Conservation (phyloP, 2,329 filamentous ascomycete genomes). For the Neocucurbitaria cava region DNA sequence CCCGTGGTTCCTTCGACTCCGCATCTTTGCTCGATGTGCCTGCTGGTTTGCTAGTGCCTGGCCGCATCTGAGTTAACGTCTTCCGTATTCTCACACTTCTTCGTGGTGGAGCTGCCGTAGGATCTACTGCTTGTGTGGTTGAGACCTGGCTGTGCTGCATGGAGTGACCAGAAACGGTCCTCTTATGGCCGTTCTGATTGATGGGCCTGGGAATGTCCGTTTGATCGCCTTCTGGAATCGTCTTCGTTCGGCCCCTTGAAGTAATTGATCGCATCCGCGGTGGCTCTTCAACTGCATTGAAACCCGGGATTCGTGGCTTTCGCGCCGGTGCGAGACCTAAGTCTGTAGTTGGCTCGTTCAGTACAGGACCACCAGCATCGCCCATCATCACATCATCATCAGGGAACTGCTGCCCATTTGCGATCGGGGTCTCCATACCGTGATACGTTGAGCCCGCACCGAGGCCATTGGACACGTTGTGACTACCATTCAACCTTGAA, state of each 20-base stretch:
- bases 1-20: constrained; percentile 69
- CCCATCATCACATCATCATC: constrained; percentile 56
- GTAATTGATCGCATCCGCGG: constrained; percentile 50
- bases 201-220: constrained; percentile 46
- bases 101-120: constrained; percentile 53
- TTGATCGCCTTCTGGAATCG: constrained; percentile 50
- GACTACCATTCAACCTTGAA: constrained; percentile 54
- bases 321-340: constrained; percentile 58
- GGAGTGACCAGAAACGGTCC: constrained; percentile 86
- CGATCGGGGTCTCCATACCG: constrained; percentile 57
- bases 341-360: constrained; percentile 45
- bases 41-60: constrained; percentile 68
- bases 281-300: constrained; percentile 44
- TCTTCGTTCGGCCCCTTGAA: constrained; percentile 48
- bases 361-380: constrained; percentile 42
- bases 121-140: constrained; percentile 39
- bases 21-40: constrained; percentile 59
- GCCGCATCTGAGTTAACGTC: constrained; percentile 65
- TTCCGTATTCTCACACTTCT: constrained; percentile 54
- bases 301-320: constrained; percentile 46
- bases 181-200: constrained; percentile 72
- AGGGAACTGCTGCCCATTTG: constrained; percentile 47
- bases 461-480: constrained; percentile 32
- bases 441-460: constrained; percentile 19
- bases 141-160: constrained; percentile 42